Conservation (phyloP, 2,329 filamentous ascomycete genomes). For the Calonectria pseudoturangicola region DNA sequence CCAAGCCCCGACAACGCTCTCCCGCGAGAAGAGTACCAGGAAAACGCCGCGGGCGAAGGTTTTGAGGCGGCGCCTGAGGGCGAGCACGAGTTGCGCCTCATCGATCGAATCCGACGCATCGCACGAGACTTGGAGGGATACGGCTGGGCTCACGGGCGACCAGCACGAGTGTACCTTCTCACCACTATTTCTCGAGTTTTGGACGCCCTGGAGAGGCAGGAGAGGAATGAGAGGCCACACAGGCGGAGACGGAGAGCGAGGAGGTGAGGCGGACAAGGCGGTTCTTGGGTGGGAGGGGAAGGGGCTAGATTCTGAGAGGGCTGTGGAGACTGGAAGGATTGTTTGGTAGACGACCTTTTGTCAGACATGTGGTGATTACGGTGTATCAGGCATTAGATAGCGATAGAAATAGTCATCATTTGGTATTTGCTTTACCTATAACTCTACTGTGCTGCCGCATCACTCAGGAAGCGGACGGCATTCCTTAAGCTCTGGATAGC, state of each 20-base stretch:
- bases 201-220: neutral
- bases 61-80: neutral
- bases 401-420: too few relatives aligned
- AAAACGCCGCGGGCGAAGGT: too few relatives aligned
- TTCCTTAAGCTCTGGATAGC: slow-evolving; percentile 42
- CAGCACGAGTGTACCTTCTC: neutral
- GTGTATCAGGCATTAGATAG: too few relatives aligned
- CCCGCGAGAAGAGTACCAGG: neutral
- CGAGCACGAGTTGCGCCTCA: neutral
- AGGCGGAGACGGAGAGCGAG: slow-evolving; percentile 3
- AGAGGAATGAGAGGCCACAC: neutral
- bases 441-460: neutral
- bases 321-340: too few relatives aligned
- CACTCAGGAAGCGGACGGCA: slow-evolving; percentile 44
- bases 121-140: neutral
- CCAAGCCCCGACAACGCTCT: neutral
- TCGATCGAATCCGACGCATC: neutral
- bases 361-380: too few relatives aligned
- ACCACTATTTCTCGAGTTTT: neutral
- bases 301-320: too few relatives aligned
- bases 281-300: neutral
- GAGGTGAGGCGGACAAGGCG: neutral
- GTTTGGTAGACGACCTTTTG: too few relatives aligned
- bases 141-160: neutral
- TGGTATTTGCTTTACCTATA: neutral